Conservation (phyloP, 2,329 filamentous ascomycete genomes). For the Alternaria sp. region DNA sequence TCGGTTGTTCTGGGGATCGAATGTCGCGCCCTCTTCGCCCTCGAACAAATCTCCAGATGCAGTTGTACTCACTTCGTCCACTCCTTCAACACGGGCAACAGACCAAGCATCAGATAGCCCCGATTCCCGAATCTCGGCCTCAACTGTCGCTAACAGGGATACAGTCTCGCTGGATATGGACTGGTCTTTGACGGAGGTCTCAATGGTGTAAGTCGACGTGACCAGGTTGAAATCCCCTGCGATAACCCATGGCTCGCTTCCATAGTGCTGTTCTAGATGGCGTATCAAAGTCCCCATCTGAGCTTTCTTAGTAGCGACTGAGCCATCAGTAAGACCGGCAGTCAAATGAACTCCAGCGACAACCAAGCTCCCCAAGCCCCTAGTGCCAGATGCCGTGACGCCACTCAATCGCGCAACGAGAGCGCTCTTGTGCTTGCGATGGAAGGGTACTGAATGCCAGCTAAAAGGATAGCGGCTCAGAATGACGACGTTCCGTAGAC, state of each 20-base stretch:
- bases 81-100: constrained; percentile 53
- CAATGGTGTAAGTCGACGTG: constrained; percentile 64
- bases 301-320: constrained; percentile 62
- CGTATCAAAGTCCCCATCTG: constrained; percentile 61
- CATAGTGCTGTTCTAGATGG: constrained; percentile 54
- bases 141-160: constrained; percentile 54
- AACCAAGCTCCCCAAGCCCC: constrained; percentile 47
- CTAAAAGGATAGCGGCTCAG: constrained; percentile 63
- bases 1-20: constrained; percentile 64
- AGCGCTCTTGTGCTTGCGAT: constrained; percentile 64
- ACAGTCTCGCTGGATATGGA: constrained; percentile 60
- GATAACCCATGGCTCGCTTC: constrained; percentile 60
- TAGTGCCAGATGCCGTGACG: constrained; percentile 37
- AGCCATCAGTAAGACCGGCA: constrained; percentile 65
- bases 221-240: constrained; percentile 71
- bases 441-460: constrained; percentile 63
- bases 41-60: constrained; percentile 52
- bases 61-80: constrained; percentile 46
- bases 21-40: constrained; percentile 70
- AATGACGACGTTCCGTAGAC: constrained; percentile 66
- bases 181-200: constrained; percentile 59
- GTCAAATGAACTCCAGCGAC: constrained; percentile 68
- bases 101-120: constrained; percentile 63
- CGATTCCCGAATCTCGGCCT: constrained; percentile 54
- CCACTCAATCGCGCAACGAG: constrained; percentile 56